Base-by-base conservation (phyloP, 495 filamentous ascomycete genomes). In the Penicillium desertorum region DNA sequence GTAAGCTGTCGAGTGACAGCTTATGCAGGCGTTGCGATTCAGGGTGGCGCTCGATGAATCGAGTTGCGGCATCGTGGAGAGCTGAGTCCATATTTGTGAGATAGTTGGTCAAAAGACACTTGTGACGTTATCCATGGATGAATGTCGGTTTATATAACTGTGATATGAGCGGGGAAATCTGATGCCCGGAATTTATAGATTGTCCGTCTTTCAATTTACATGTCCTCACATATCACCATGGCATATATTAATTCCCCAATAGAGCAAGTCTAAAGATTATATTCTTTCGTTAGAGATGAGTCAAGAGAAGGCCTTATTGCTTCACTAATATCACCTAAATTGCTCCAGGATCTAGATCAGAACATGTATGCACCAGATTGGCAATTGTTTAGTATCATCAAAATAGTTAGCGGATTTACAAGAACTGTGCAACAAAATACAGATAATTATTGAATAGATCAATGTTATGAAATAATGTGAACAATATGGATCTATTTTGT, bases 1-100 rank as follows among this genome's bases (percentile, higher is more conserved):
- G 61, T 17, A 55, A 58, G 34, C 54, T 56, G 19, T 49, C 23
- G 16, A 52, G 50, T 12, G 50, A 39, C 7, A 17, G 20, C 22
- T 32, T 27, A 32, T 52, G 50, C 37, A 52, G 23, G 20, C 23
- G 50, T 14, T 29, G 23, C 2, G 50, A 52, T 27, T 52, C 9
- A 20, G 50, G 50, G 23, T 52, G 37, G 11, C 3, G 36, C n/a
- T 52, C 50, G n/a, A 42, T 42, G 9, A 52, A 52, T 19, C 20
- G 50, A 30, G 50, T 11, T 25, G 20, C 22, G 50, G 50, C 50
- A 11, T 30, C 22, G 9, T 20, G 36, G 2, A 52, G 50, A 17
- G 50, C 50, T 29, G 14, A 29, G 6, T 52, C 37, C 50, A 52
- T 52, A 0, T 23, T 37, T 29, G 3, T 10, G 17, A 3, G 12